Base-by-base conservation (phyloP, 2,329 filamentous ascomycete species). In the Aspergillus spinulosporus region DNA sequence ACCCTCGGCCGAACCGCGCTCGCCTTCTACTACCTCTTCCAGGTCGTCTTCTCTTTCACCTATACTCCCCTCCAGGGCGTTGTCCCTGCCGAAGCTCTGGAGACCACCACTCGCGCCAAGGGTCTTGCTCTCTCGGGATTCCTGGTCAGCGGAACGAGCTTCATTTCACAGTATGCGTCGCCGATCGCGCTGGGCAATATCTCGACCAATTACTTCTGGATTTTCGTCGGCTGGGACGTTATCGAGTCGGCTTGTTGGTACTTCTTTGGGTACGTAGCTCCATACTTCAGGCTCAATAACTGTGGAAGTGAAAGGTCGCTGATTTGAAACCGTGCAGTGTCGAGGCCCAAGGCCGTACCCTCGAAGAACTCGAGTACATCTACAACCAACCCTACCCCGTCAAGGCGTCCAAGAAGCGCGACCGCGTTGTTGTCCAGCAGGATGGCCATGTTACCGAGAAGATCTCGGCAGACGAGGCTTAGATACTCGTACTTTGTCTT, bases 291-390 rank as follows among this genome's bases (percentile, higher is more conserved):
- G 21, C 21, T 21, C 21, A 21, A 21, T 21, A 21, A 21, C 21
- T 21, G 21, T 21, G 21, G 21, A 21, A 21, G 21, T 21, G 21
- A 21, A 21, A 21, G 21, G 21, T 14, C 11, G 3, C 9, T 31
- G 15, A 63, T 75, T 75, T 3, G 11, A 40, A 29, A 46, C 32
- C 11, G 3, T 11, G 6, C 45, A 55, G 52, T 28, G 52, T 55
- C 46, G 52, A 55, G 12, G 39, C 52, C 39, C 78, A 80, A 59
- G 78, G 78, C 47, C 77, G 78, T 39, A 80, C 78, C 3, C 74
- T 81, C 28, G 78, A 81, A 62, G 72, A 80, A 63, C 72, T 81
- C 36, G 77, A 79, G 60, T 79, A 77, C 76, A 76, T 81, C 9
- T 81, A 80, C 66, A 67, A 78, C 62, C 78, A 80, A 63, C 74